Conservation (phyloP, 1,284 basidiomycete species). For the Pseudozyma hubeiensis region DNA sequence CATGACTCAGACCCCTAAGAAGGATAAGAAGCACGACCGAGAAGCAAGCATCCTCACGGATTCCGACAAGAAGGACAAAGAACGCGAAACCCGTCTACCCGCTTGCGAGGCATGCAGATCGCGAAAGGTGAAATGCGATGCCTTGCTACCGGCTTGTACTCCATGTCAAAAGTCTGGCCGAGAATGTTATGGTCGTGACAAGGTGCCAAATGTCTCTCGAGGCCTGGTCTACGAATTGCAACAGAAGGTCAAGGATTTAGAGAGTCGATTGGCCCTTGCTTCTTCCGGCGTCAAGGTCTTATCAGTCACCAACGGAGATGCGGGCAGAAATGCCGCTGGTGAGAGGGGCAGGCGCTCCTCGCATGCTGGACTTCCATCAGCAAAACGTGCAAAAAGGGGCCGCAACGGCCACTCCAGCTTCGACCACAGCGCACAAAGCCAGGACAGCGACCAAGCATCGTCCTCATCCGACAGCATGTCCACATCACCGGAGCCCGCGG, state of each 20-base stretch:
- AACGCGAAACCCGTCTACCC: constrained; percentile 34
- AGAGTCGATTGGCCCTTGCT: constrained; percentile 32
- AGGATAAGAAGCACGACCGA: constrained; percentile 19
- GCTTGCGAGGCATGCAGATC: constrained; percentile 44
- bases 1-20: not conserved
- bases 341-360: constrained; percentile 8
- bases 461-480: constrained; percentile 21
- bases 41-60: constrained; percentile 19
- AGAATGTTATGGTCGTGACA: constrained; percentile 47
- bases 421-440: constrained; percentile 7
- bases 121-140: constrained; percentile 50
- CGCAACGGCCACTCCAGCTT: constrained; percentile 10
- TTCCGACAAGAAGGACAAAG: constrained; percentile 27
- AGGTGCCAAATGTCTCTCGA: constrained; percentile 39
- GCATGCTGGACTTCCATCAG: not conserved
- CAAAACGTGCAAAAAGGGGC: constrained; percentile 19
- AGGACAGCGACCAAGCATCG: constrained; percentile 12
- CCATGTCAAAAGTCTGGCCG: constrained; percentile 42
- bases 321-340: constrained; percentile 8
- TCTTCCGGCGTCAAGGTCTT: constrained; percentile 7
- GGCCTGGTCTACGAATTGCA: constrained; percentile 45
- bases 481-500: constrained; percentile 15
- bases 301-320: not conserved
- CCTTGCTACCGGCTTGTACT: constrained; percentile 44
- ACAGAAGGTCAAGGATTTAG: constrained; percentile 46